Conservation (phyloP, 2,329 filamentous ascomycete species). For the Aspergillus piperis region DNA sequence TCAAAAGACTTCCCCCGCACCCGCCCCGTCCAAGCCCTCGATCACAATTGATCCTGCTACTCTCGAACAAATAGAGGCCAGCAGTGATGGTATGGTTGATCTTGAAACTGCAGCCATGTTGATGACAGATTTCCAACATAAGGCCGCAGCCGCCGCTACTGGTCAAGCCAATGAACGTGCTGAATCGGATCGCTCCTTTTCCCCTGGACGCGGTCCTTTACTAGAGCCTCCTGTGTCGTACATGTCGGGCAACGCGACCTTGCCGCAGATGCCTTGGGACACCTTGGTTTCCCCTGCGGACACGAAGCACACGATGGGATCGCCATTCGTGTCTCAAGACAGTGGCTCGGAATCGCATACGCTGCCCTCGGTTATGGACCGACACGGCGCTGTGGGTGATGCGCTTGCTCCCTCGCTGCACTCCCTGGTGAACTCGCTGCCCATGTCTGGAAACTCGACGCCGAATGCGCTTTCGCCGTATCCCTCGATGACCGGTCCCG, state of each 20-base stretch:
- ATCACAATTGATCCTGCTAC: constrained; percentile 82
- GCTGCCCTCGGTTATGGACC: constrained; percentile 69
- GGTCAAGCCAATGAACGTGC: constrained; percentile 51
- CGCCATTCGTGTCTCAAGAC: constrained; percentile 68
- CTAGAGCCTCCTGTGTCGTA: constrained; percentile 79
- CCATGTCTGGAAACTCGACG: constrained; percentile 68
- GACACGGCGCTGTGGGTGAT: constrained; percentile 60
- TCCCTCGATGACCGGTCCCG: constrained; percentile 66
- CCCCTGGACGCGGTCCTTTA: constrained; percentile 68
- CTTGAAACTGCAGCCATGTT: constrained; percentile 98
- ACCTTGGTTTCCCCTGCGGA: constrained; percentile 75
- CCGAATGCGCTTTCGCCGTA: constrained; percentile 74
- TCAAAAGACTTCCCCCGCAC: constrained; percentile 39
- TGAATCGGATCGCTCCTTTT: constrained; percentile 64
- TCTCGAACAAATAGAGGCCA: constrained; percentile 89
- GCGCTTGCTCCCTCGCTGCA: constrained; percentile 66
- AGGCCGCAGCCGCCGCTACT: constrained; percentile 70
- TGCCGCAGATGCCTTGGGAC: constrained; percentile 91
- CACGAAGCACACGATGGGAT: constrained; percentile 71
- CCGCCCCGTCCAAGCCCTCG: constrained; percentile 69
- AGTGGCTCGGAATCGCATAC: constrained; percentile 58
- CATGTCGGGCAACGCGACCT: constrained; percentile 73
- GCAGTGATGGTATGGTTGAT: constrained; percentile 87
- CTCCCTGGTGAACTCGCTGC: constrained; percentile 71
- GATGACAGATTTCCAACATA: constrained; percentile 97